Evolutionary conservation across 495 filamentous ascomycete species (phyloP).

Genomic region (Peziza echinospora): DNA sequence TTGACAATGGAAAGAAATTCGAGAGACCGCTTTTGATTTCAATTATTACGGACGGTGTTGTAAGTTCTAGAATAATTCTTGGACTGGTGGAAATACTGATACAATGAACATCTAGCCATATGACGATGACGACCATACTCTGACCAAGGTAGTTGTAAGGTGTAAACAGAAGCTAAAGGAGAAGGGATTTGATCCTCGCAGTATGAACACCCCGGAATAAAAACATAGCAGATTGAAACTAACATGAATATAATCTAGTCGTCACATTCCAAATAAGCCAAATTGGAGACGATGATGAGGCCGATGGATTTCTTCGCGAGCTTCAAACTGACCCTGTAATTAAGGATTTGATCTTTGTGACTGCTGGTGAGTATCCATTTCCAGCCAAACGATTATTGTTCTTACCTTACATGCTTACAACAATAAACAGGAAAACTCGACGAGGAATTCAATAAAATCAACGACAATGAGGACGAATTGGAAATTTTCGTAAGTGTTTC

Average conservation of each 20-base stretch:
- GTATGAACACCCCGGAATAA: neutral
- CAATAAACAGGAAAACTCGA: neutral
- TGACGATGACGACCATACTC: neutral
- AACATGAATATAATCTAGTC: neutral
- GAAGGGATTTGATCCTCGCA: neutral
- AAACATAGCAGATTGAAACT: neutral
- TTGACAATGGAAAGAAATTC: neutral
- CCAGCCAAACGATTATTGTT: neutral
- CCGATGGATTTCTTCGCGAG: neutral
- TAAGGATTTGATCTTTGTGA: neutral
- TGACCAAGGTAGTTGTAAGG: neutral
- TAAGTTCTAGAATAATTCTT: neutral
- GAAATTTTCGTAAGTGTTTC: neutral
- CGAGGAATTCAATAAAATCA: neutral
- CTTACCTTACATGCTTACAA: neutral
- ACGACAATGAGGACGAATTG: neutral
- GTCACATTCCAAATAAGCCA: conserved; percentile 1
- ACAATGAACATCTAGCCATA: neutral
- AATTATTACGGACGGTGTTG: neutral
- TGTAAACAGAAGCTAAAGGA: neutral
- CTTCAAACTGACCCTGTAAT: neutral
- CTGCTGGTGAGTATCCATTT: neutral
- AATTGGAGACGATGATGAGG: neutral
- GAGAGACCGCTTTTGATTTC: conserved; percentile 1
- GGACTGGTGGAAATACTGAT: neutral